Base-by-base conservation (phyloP, 352 stramenopile genomes). In the Pilasporangium apinafurcum region DNA sequence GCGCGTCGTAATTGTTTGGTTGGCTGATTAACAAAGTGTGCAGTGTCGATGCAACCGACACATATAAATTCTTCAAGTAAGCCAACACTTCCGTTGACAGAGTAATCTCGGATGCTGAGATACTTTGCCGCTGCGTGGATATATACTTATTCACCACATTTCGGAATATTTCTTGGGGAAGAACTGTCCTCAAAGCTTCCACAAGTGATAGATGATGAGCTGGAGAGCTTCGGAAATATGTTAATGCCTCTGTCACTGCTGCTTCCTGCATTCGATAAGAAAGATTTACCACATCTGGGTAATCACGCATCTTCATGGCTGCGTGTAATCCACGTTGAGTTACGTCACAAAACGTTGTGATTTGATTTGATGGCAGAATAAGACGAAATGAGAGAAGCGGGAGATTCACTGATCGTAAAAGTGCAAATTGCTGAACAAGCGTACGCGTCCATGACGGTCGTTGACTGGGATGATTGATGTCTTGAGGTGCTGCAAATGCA, bases 381-480 rank as follows among this genome's bases (percentile, higher is more conserved):
- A 65, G 35, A 2, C 27, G 48, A 3, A 48, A 39, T 16, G 51
- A 64, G 10, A 64, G 18, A 4, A 75, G 39, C 9, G 57, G 42
- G n/a, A 73, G 48, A 16, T 44, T 61, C 8, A 52, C 30, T 20
- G 60, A 34, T 28, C 56, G 56, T 14, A 68, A 27, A n/a, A 70
- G 28, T 16, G 60, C 54, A 37, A 79, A 70, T 10, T 63, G 53
- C 32, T 56, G 55, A 16, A 74, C 20, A n/a, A 75, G 28, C 16
- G 40, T 48, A 18, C 37, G 36, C 39, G 56, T 51, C 28, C 41
- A 58, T 8, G 47, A 45, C 14, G 45, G 13, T n/a, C n/a, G n/a
- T n/a, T n/a, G n/a, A n/a, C n/a, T n/a, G n/a, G n/a, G n/a, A n/a
- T n/a, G n/a, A n/a, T n/a, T n/a, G n/a, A n/a, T 20, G 34, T n/a